Percentiles rank a stretch among this genome's conserved stretches.
Evolutionary conservation across 2,329 filamentous ascomycete species (phyloP).

Genomic region (Thermomyces lanuginosus): DNA sequence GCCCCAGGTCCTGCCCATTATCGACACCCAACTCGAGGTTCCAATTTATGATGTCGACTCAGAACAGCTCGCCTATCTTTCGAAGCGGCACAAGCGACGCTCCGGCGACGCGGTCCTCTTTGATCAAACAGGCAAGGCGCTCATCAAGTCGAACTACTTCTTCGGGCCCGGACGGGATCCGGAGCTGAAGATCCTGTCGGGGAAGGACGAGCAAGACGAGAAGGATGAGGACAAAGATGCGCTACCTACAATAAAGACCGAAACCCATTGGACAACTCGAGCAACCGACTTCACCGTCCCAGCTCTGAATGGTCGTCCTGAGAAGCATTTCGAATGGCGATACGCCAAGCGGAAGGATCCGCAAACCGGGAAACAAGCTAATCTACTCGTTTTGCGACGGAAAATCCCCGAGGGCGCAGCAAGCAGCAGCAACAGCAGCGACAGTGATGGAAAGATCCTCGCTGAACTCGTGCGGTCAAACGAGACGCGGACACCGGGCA

Average conservation of each 20-base stretch:
- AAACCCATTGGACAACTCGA: slow-evolving; percentile 32
- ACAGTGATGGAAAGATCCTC: slow-evolving; percentile 10
- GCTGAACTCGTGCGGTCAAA: slow-evolving; percentile 26
- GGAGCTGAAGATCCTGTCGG: slow-evolving; percentile 23
- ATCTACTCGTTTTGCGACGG: slow-evolving; percentile 12
- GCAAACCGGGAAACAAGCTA: slow-evolving; percentile 12
- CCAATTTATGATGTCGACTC: slow-evolving; percentile 18
- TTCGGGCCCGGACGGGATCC: slow-evolving; percentile 37
- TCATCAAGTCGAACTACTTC: slow-evolving; percentile 43
- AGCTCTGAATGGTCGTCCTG: slow-evolving; percentile 19
- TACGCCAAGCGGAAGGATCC: slow-evolving; percentile 34
- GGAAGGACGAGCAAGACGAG: slow-evolving; percentile 4
- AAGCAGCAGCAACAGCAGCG: slow-evolving; percentile 1
- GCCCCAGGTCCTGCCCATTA: slow-evolving; percentile 19
- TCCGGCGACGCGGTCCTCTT: slow-evolving; percentile 37
- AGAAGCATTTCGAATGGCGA: slow-evolving; percentile 38
- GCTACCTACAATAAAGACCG: slow-evolving; percentile 7
- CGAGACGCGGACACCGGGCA: slow-evolving; percentile 25
- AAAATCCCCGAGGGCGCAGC: slow-evolving; percentile 6
- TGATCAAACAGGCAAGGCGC: slow-evolving; percentile 17
- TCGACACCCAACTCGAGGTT: slow-evolving; percentile 18
- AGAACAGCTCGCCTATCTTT: slow-evolving; percentile 33
- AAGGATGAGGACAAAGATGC: not conserved
- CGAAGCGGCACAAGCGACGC: slow-evolving; percentile 31
- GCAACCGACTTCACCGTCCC: slow-evolving; percentile 30